Evolutionary conservation across 768 basidiomycete species (phyloP), one percentile per base, ranked within the genome.

Genomic region (Auricularia cornea): DNA sequence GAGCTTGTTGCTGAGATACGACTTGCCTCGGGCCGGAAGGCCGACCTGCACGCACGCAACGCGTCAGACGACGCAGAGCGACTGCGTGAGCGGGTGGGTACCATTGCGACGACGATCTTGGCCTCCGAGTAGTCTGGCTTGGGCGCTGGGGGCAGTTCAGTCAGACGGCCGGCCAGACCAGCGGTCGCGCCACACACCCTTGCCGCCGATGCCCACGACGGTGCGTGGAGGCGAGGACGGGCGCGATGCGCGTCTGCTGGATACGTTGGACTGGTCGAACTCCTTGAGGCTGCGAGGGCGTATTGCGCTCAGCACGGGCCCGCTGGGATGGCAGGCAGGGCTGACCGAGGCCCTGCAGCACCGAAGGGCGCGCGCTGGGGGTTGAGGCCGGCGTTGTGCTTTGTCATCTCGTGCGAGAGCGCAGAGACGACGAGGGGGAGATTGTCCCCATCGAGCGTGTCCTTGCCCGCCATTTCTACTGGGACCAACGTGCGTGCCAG

Each of bases 61-160:
- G 60, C 29, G 26, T 6, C 40, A 33, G 40, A 26, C 16, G 18
- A 44, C 18, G 35, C 30, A 30, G 30, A 32, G 38, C 29, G 28
- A 57, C 26, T 32, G 16, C 48, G 52, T 59, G 33, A 32, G 20
- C 28, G 54, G 8, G 61, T 16, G 63, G 76, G 59, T 60, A 94
- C 96, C 92, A 98, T 98, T 2, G 96, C 96, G 12, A 98, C 84
- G 6, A 99, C 94, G 67, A 99, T 97, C 83, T 98, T 99, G 40
- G 93, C 92, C 72, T 98, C 95, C 3, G 94, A 97, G 70, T 98
- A 98, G 71, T 99, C 97, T 4, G 97, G 97, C 74, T 96, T 98
- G 61, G 91, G 89, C 57, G 96, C 92, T 94, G 67, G 54, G 56
- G 41, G 57, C 14, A 16, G 48, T 33, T 60, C 61, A 48, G 60